Base-by-base conservation (phyloP, 495 filamentous ascomycete genomes). In the Daldinia grandis region DNA sequence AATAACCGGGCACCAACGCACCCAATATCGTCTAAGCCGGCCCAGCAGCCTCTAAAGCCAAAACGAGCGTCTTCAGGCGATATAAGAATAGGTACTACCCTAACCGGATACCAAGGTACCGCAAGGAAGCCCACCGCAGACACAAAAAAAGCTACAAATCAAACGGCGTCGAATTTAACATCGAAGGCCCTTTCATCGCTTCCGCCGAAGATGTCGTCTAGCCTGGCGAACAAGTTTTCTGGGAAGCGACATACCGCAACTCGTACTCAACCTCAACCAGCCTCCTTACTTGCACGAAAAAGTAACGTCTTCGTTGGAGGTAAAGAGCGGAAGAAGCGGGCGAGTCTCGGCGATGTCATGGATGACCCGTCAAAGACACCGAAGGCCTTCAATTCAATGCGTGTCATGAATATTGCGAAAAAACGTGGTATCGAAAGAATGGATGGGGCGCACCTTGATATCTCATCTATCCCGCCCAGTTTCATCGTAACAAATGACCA, bases 81-180 rank as follows among this genome's bases (percentile, higher is more conserved):
- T 5, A 62, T 51, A 53, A 50, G 10, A 14, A 35, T 21, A 7
- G 44, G 63, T 19, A 66, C 51, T n/a, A 74, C 75, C 7, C 59
- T 66, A 56, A 73, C 71, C 17, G 76, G 76, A 8, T 78, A 78
- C 30, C 74, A 73, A 62, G 76, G 76, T 14, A 78, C 76, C n/a
- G 76, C 76, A 14, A 64, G 76, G 53, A 73, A 44, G 38, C 64
- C 69, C 2, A 71, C 19, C 38, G 12, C 28, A 9, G 21, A 49
- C 17, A 59, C 38, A 40, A 49, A 15, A n/a, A 44, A 61, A 51
- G n/a, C 49, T 10, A 27, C 51, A 1, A 50, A 3, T 24, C 33
- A 42, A 40, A 42, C 38, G 21, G 5, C 47, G 28, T 38, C 69
- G 15, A 7, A 10, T 30, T 27, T 53, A 17, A 15, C 27, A 0